phyloP scores from a whole-genome alignment of 1,284 basidiomycete species.

The Exobasidium rhododendri region DNA sequence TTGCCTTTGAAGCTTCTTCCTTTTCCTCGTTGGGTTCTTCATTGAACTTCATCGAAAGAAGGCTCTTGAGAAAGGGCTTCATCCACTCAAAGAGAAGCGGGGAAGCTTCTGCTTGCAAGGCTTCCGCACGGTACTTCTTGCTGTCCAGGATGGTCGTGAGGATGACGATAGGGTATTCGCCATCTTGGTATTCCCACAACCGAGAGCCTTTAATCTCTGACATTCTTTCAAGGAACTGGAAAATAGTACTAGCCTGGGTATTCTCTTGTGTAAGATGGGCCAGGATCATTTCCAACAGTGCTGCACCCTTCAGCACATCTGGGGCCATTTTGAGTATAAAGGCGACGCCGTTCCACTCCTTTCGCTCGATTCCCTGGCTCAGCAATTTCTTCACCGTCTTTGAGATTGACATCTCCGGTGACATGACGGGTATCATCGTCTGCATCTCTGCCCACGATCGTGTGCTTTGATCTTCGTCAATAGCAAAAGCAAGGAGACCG shows the following conservation, averaged over 20 bases:
- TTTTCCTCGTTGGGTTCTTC: not conserved
- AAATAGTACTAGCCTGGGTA: conserved; percentile 1
- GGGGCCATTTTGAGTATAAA: not conserved
- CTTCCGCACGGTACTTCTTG: conserved; percentile 14
- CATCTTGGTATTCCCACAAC: conserved; percentile 21
- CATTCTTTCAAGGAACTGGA: conserved; percentile 2
- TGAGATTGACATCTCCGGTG: not conserved
- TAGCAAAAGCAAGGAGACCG: conserved; percentile 26
- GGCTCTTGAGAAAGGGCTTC: conserved; percentile 11
- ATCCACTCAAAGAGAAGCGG: conserved; percentile 21
- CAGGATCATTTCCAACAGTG: conserved; percentile 1
- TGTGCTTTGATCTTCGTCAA: conserved; percentile 24
- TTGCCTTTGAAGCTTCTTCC: not conserved
- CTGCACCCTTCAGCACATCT: not conserved
- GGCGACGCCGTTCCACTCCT: not conserved
- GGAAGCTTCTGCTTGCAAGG: not conserved
- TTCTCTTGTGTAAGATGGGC: conserved; percentile 13
- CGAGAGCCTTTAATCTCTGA: conserved; percentile 19
- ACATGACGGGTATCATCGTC: conserved; percentile 1
- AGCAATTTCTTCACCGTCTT: conserved; percentile 1
- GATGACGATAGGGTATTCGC: conserved; percentile 32
- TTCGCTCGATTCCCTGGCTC: not conserved
- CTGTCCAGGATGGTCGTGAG: conserved; percentile 45
- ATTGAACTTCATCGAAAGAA: not conserved
- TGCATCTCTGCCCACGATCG: conserved; percentile 28